Percentiles rank a stretch among this genome's conserved stretches.
Conservation (phyloP, 2,329 filamentous ascomycete genomes). For the Rhinocladiella mackenziei region DNA sequence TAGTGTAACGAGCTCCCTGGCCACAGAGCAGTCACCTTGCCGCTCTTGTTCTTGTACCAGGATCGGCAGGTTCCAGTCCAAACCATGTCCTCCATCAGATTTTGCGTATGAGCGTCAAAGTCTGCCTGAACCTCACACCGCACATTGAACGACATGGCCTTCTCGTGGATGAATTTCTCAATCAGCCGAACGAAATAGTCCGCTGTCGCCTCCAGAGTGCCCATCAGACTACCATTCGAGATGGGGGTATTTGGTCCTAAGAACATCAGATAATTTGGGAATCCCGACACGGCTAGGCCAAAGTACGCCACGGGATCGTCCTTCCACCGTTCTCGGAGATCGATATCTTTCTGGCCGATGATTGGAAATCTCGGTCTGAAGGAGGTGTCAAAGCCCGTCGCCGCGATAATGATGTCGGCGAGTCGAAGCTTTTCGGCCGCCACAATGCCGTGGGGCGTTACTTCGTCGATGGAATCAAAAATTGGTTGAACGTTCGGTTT, state of each 20-base stretch:
- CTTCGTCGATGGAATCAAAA: constrained; percentile 22
- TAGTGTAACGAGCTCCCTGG: not conserved
- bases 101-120: not conserved
- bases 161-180: constrained; percentile 29
- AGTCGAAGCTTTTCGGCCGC: constrained; percentile 27
- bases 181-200: constrained; percentile 31
- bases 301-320: constrained; percentile 30
- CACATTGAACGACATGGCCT: constrained; percentile 5
- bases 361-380: constrained; percentile 42
- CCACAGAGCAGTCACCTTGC: not conserved
- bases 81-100: not conserved
- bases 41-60: constrained; percentile 24
- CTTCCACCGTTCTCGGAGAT: constrained; percentile 34
- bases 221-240: constrained; percentile 29
- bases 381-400: constrained; percentile 40
- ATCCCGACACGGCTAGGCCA: constrained; percentile 23
- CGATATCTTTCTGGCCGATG: constrained; percentile 34
- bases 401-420: constrained; percentile 33
- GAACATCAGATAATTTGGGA: constrained; percentile 36
- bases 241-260: constrained; percentile 30
- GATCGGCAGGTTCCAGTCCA: constrained; percentile 10
- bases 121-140: not conserved
- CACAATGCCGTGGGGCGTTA: not conserved
- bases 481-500: constrained; percentile 25
- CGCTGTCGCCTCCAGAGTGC: constrained; percentile 23